A percentile compares a stretch with the other conserved stretches of the same genome.
Evolutionary conservation across 169 alveolate genomes (phyloP).

Genomic region (Miamiensis avidus): DNA sequence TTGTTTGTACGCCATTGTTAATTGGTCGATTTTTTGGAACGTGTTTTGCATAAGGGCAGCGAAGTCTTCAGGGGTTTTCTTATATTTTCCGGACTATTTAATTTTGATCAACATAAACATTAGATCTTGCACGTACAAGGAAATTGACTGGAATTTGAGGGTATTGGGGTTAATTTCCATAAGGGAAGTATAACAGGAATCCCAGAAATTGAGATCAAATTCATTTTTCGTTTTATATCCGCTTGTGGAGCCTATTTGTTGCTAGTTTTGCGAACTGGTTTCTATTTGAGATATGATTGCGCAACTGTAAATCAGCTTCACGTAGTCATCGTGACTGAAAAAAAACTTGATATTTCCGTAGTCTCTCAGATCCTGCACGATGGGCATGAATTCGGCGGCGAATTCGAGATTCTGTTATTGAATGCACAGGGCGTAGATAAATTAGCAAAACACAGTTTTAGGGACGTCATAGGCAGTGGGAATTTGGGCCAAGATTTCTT

Average conservation of each 20-base stretch:
- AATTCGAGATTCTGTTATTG: neutral
- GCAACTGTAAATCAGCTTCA: constrained; percentile 12
- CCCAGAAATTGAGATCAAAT: neutral
- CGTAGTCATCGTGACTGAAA: constrained; percentile 19
- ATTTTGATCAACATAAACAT: too few species aligned
- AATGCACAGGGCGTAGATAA: neutral
- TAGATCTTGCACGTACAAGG: neutral
- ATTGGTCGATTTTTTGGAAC: neutral
- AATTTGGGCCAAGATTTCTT: neutral
- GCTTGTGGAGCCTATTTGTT: too few species aligned
- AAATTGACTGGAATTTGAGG: neutral
- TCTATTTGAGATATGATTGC: neutral
- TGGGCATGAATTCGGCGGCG: constrained; percentile 8
- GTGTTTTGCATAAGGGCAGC: neutral
- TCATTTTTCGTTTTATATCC: too few species aligned
- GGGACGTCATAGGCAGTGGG: constrained; percentile 3
- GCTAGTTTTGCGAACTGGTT: too few species aligned
- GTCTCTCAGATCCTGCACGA: constrained; percentile 8
- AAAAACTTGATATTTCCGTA: constrained; percentile 26
- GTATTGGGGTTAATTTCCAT: constrained; percentile 5
- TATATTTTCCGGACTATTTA: neutral
- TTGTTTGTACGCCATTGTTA: neutral
- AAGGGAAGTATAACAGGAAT: neutral
- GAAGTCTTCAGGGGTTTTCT: neutral
- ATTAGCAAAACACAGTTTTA: constrained; percentile 7